phyloP scores from a whole-genome alignment of 106 monocot genomes.

The Narthecium ossifragum region DNA sequence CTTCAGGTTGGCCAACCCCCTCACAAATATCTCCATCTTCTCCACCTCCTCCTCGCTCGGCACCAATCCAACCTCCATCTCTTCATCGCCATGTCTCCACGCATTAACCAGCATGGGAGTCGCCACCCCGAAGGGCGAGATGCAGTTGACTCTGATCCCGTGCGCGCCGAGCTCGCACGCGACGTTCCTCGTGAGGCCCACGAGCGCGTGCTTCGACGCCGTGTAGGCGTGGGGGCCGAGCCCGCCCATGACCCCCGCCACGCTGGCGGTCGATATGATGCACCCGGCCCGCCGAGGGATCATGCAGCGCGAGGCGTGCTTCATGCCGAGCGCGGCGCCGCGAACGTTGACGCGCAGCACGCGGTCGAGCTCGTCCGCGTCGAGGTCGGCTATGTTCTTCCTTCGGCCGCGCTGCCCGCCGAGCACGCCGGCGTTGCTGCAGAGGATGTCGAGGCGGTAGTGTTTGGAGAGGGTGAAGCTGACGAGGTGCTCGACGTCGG shows the following conservation, averaged over 20 bases:
- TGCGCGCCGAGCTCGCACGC: conserved; percentile 70
- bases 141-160: conserved; percentile 72
- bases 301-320: conserved; percentile 71
- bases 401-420: conserved; percentile 9
- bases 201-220: conserved; percentile 68
- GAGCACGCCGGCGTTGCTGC: conserved; percentile 35
- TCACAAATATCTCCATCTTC: conserved; percentile 50
- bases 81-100: conserved; percentile 29
- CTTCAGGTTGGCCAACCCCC: conserved; percentile 49
- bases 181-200: conserved; percentile 71
- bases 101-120: conserved; percentile 56
- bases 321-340: conserved; percentile 42
- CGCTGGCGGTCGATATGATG: conserved; percentile 61
- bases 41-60: conserved; percentile 38
- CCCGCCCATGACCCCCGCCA: conserved; percentile 56
- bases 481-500: conserved; percentile 21
- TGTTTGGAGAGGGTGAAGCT: conserved; percentile 5
- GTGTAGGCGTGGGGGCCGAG: conserved; percentile 68
- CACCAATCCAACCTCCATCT: not conserved
- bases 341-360: conserved; percentile 27
- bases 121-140: conserved; percentile 69
- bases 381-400: conserved; percentile 17
- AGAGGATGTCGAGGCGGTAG: conserved; percentile 23
- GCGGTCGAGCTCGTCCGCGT: conserved; percentile 22
- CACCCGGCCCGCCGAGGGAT: conserved; percentile 36